These are phyloP conservation scores for Cercospora sesami DNA, from an alignment of 2,329 filamentous ascomycete genomes.

Conservation along the genomic window DNA sequence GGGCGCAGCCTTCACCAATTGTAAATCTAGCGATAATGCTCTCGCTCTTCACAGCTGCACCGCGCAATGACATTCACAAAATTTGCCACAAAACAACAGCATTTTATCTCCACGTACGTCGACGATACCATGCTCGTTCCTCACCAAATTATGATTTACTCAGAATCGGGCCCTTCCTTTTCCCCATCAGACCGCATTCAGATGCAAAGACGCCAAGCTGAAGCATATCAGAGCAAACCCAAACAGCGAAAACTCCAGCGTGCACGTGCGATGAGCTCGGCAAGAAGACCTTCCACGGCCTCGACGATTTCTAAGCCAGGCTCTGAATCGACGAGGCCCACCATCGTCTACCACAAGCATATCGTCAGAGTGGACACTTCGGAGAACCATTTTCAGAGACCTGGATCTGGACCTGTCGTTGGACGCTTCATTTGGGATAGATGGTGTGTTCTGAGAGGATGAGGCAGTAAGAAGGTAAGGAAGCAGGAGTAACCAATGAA, in stretches of 20 bases:
- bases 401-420: neutral
- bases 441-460: neutral
- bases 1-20: neutral
- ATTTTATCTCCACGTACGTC: neutral
- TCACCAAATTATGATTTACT: neutral
- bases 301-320: slow-evolving; percentile 4
- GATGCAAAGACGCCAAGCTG: neutral
- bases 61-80: neutral
- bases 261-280: neutral
- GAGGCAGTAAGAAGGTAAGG: neutral
- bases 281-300: neutral
- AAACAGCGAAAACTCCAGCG: neutral
- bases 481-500: neutral
- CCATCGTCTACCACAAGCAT: slow-evolving; percentile 5
- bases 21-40: neutral
- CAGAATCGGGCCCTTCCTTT: neutral
- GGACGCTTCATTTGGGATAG: neutral
- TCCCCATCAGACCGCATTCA: neutral
- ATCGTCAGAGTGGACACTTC: slow-evolving; percentile 1
- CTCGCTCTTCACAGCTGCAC: neutral
- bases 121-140: neutral
- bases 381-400: neutral
- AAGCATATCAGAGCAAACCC: neutral
- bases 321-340: neutral
- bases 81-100: neutral